Evolutionary conservation across 176 grass and related monocot species (phyloP), one percentile per base, ranked within the genome.

Genomic region (Musa acuminata): DNA sequence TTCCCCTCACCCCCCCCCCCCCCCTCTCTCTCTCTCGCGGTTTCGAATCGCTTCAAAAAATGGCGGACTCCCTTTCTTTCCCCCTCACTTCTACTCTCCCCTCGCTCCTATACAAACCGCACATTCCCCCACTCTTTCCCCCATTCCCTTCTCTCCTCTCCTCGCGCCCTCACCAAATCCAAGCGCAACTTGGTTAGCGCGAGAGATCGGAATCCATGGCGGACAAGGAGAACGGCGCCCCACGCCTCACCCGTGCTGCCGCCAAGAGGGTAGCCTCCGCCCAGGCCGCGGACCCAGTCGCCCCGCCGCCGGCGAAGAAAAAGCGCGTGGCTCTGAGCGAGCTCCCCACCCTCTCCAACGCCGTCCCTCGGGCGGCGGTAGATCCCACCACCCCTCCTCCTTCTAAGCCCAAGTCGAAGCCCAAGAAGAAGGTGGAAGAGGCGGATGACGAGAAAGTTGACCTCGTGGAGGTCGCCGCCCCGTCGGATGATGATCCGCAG

Each of bases 221-320:
- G 24, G 94, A 85, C 72, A 97, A 97, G 83, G 94, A 97, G 82
- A 97, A 97, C 83, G 67, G 78, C 35, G 73, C 22, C 8, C 92
- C 82, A 19, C 87, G 83, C 51, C 62, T 92, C 74, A 88, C 87
- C 53, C 93, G 87, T 1, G 80, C 85, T 1, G 83, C 75, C 0
- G 87, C 85, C 50, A 96, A 96, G 83, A 87, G 93, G 11, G 75
- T 81, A 19, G 87, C 89, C 6, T 26, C 74, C 52, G 13, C 23
- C 1, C 14, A 50, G 2, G 64, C 13, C 52, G 13, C 54, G 4
- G 67, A 9, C 11, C 48, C 48, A 1, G 67, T 24, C n/a, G 72
- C 1, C 12, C 59, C 65, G 35, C 69, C 29, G 19, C 77, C 72
- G 17, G 62, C 72, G 35, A 97, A 90, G 90, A 83, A 84, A 75